Percentiles rank a stretch among this genome's conserved stretches.
Conservation (phyloP, 2,329 filamentous ascomycete species). For the Trichoderma cornu-damae region DNA sequence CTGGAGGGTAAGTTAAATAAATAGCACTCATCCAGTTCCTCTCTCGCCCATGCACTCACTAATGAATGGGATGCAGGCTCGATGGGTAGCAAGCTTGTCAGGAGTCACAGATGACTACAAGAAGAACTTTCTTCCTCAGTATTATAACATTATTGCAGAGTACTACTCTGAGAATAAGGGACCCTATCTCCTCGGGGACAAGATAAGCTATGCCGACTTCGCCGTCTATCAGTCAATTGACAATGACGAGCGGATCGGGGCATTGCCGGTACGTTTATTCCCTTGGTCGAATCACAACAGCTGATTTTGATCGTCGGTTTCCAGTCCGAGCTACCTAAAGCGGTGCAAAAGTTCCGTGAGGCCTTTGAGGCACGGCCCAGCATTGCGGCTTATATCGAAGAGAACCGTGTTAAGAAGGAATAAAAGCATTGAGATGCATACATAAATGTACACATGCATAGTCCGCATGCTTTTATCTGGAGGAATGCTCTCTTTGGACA, state of each 20-base stretch:
- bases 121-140: constrained; percentile 27
- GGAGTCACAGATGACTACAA: constrained; percentile 30
- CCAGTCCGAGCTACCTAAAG: background rate
- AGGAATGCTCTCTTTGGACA: no score
- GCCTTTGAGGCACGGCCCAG: constrained; percentile 8
- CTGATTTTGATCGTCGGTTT: background rate
- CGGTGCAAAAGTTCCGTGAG: background rate
- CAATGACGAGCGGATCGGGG: constrained; percentile 32
- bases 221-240: constrained; percentile 36
- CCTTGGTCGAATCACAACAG: background rate
- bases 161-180: constrained; percentile 31
- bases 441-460: no score
- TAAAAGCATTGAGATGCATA: background rate
- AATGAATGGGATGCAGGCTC: constrained; percentile 11
- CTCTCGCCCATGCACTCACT: background rate
- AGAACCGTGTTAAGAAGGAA: background rate
- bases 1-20: constrained; percentile 33
- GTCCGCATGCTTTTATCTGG: no score
- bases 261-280: constrained; percentile 33
- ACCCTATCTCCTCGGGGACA: constrained; percentile 35
- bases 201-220: constrained; percentile 37
- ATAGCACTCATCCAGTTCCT: background rate
- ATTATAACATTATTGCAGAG: constrained; percentile 28
- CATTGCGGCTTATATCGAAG: constrained; percentile 7
- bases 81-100: constrained; percentile 29